These are phyloP conservation scores for Diaporthe australafricana DNA, from an alignment of 2,329 filamentous ascomycete species.

Conservation along the genomic window DNA sequence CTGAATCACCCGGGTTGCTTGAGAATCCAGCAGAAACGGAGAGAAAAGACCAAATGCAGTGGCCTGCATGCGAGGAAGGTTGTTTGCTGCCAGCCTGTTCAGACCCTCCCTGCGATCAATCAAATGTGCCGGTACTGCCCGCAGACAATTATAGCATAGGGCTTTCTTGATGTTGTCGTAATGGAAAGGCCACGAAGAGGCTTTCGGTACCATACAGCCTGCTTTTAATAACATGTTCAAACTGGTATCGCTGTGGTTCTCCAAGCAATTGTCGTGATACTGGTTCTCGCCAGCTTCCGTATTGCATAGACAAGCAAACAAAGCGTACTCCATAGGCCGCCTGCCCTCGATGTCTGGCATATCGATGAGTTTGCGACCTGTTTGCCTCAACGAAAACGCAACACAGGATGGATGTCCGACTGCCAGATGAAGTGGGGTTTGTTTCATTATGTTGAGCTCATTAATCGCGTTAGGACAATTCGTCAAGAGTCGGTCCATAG, in stretches of 20 bases:
- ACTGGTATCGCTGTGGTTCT: not conserved
- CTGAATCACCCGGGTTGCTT: not conserved
- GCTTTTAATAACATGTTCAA: slow-evolving; percentile 4
- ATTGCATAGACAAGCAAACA: not conserved
- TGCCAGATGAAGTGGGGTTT: slow-evolving; percentile 16
- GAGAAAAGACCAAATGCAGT: not conserved
- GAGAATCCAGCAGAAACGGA: not conserved
- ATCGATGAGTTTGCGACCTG: not conserved
- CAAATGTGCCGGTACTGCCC: slow-evolving; percentile 6
- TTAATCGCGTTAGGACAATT: not conserved
- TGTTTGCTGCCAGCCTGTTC: slow-evolving; percentile 1
- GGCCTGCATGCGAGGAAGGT: slow-evolving; percentile 2
- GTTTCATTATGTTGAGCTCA: not conserved
- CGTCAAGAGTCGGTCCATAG: not conserved
- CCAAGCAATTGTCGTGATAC: not conserved
- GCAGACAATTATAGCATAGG: not conserved
- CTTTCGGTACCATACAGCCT: not conserved
- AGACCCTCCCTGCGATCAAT: not conserved
- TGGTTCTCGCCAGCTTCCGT: not conserved
- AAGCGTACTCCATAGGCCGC: slow-evolving; percentile 12
- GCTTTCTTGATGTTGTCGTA: fast-evolving
- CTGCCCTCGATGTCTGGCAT: not conserved
- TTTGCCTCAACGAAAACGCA: not conserved
- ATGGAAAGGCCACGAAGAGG: not conserved
- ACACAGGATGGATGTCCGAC: slow-evolving; percentile 16